Conservation (phyloP, 495 filamentous ascomycete species). For the Aspergillus affinis region DNA sequence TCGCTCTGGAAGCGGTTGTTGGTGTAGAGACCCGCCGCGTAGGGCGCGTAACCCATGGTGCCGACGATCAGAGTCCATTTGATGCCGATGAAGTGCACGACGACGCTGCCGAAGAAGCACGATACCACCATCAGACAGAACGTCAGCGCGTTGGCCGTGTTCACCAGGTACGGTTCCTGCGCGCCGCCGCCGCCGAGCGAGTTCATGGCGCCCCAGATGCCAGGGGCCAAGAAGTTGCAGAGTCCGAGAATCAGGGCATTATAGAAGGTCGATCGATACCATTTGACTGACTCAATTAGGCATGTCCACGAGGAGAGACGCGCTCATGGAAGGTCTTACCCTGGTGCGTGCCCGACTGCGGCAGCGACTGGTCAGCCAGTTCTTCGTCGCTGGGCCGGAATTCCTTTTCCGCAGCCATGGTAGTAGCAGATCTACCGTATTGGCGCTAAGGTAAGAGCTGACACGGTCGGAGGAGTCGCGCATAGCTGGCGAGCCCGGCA, state of each 20-base stretch:
- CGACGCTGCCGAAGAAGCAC: slow-evolving; percentile 53
- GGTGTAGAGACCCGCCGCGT: slow-evolving; percentile 62
- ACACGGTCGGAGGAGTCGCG: neutral
- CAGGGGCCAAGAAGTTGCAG: slow-evolving; percentile 63
- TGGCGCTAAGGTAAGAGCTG: neutral
- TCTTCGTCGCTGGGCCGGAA: slow-evolving; percentile 25
- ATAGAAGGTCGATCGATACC: slow-evolving; percentile 63
- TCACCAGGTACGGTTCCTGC: slow-evolving; percentile 62
- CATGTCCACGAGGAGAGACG: neutral
- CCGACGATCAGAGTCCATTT: slow-evolving; percentile 64
- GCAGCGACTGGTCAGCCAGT: slow-evolving; percentile 3
- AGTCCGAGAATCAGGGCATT: slow-evolving; percentile 63
- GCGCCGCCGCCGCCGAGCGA: slow-evolving; percentile 65
- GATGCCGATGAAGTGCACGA: slow-evolving; percentile 61
- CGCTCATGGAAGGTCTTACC: slow-evolving; percentile 21
- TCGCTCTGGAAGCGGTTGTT: slow-evolving; percentile 64
- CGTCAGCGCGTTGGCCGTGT: slow-evolving; percentile 66
- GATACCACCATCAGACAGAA: slow-evolving; percentile 67
- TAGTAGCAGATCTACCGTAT: neutral
- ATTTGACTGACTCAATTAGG: slow-evolving; percentile 47
- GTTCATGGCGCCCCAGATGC: slow-evolving; percentile 71
- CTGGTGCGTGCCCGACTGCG: slow-evolving; percentile 14
- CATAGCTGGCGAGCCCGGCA: neutral
- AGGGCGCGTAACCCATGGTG: slow-evolving; percentile 65
- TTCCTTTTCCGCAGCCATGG: slow-evolving; percentile 19